A percentile compares a stretch with the other conserved stretches of the same genome.
Conservation (phyloP, 345 rosid species). For the Populus deltoides region DNA sequence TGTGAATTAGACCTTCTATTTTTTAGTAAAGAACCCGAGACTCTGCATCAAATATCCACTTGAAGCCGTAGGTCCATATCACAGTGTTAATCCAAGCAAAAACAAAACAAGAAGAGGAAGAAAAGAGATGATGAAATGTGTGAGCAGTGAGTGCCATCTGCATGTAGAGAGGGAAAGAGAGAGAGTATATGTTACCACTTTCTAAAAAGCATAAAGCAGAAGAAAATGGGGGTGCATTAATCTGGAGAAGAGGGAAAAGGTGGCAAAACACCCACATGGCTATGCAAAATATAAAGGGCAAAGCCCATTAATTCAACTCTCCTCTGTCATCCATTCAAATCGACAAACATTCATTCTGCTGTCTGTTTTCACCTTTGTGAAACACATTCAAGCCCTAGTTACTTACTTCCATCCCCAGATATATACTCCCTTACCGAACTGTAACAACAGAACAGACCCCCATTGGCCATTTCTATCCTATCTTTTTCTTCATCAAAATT, state of each 20-base stretch:
- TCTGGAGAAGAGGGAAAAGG: slow-evolving; percentile 13
- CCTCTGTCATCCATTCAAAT: slow-evolving; percentile 14
- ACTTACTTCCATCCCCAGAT: slow-evolving; percentile 12
- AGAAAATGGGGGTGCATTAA: slow-evolving; percentile 29
- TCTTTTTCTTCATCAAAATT: slow-evolving; percentile 24
- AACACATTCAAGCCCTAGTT: slow-evolving; percentile 1
- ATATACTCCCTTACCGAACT: neutral
- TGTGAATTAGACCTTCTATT: neutral
- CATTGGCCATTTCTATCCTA: slow-evolving; percentile 13
- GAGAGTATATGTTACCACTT: slow-evolving; percentile 12
- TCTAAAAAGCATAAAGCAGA: slow-evolving; percentile 34
- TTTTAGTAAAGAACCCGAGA: neutral
- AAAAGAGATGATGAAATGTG: too few relatives aligned
- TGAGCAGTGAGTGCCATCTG: too few relatives aligned
- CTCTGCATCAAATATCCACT: neutral
- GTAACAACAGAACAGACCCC: slow-evolving; percentile 19
- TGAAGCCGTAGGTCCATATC: too few relatives aligned
- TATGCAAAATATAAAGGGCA: neutral
- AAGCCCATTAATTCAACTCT: slow-evolving; percentile 14
- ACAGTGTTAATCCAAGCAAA: neutral
- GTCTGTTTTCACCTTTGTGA: slow-evolving; percentile 25
- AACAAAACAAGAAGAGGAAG: neutral
- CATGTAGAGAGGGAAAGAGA: neutral
- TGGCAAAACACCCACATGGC: slow-evolving; percentile 27
- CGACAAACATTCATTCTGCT: slow-evolving; percentile 16